Conservation (phyloP, 1,284 basidiomycete genomes). For the Caloboletus inedulis region DNA sequence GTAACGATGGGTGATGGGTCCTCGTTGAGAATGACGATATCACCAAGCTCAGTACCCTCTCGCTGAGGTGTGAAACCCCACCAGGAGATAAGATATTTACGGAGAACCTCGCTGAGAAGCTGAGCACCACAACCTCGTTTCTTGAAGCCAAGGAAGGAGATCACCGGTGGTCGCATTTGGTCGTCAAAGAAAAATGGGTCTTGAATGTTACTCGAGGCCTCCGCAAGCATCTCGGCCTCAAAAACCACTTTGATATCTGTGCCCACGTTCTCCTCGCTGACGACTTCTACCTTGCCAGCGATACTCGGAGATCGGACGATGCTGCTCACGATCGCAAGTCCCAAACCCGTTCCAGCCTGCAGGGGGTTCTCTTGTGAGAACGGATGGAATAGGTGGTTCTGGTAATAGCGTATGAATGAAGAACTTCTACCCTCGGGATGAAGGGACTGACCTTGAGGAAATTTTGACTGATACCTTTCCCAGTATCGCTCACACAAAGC, state of each 20-base stretch:
- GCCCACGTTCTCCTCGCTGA: constrained; percentile 86
- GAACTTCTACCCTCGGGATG: not conserved
- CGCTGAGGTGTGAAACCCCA: constrained; percentile 70
- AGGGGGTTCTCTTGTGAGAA: constrained; percentile 93
- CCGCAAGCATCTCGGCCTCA: constrained; percentile 63
- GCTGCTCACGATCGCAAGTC: constrained; percentile 95
- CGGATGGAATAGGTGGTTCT: constrained; percentile 96
- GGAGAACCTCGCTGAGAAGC: constrained; percentile 62
- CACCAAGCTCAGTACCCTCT: constrained; percentile 49
- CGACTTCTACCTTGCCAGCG: constrained; percentile 85
- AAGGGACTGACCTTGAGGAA: constrained; percentile 66
- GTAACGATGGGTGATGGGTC: constrained; percentile 57
- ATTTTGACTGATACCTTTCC: constrained; percentile 87
- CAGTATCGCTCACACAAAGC: constrained; percentile 85
- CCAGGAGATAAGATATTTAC: constrained; percentile 67
- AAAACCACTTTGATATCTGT: constrained; percentile 92
- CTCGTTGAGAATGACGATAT: constrained; percentile 85
- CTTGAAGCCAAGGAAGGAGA: constrained; percentile 78
- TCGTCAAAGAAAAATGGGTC: constrained; percentile 50
- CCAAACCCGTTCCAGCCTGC: constrained; percentile 91
- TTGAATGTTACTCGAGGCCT: constrained; percentile 38
- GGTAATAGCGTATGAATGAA: constrained; percentile 16
- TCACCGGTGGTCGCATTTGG: constrained; percentile 44
- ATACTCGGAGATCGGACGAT: constrained; percentile 86
- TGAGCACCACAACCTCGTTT: constrained; percentile 63